Evolutionary conservation across 2,329 filamentous ascomycete species (phyloP), one percentile per base, ranked within the genome.

Genomic region (Chrysosporium keratinophilum): DNA sequence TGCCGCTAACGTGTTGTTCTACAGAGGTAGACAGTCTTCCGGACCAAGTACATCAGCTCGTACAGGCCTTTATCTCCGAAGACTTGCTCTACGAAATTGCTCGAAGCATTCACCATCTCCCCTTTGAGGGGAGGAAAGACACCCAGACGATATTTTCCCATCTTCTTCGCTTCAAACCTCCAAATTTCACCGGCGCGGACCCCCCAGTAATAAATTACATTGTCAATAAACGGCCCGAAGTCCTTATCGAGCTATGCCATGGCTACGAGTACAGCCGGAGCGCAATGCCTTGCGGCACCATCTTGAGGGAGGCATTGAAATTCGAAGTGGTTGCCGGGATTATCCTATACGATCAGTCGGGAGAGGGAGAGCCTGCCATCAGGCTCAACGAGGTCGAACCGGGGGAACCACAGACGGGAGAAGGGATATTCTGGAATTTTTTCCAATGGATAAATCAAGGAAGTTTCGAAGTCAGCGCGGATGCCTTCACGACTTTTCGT

Each of bases 391-490:
- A 81, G 19, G 87, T 96, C 58, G 86, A 93, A 63, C 81, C 85
- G 45, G 84, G 88, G 56, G 73, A 82, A 40, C 82, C 80, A 34
- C 86, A 93, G 62, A 85, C 80, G 45, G 90, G 90, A 11, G 79
- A 82, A 43, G 91, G 91, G 2, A 82, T 96, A 1, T 96, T 98
- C 68, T 98, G 93, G 93, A 84, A 81, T 45, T 97, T 97, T 72
- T 97, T 98, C 66, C 82, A 86, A 57, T 98, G 91, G 88, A 95
- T 98, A 63, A 90, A 97, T 72, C 88, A 88, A 71, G 88, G 89
- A 62, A 90, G 87, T 31, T 98, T 98, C 65, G 93, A 98, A 74
- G 88, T 97, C 60, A 90, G 89, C 63, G 91, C 93, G 33, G 93
- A 98, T 75, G 91, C 93, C 1, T 98, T 98, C 69, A 95, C 90